phyloP scores from a whole-genome alignment of 306 rosid genomes.

The Canavalia gladiata region DNA sequence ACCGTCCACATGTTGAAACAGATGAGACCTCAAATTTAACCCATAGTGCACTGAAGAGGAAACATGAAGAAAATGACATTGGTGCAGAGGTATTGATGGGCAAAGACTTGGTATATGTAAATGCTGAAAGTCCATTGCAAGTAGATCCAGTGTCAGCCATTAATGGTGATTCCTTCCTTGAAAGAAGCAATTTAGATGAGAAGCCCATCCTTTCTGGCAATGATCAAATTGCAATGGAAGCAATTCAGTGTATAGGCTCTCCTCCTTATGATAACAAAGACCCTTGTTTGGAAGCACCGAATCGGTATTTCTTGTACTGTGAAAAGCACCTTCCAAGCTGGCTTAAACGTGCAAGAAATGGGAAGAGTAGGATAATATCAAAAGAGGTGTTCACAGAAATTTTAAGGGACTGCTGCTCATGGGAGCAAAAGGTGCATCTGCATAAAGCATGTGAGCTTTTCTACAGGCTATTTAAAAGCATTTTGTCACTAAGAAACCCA shows the following conservation, averaged over 20 bases:
- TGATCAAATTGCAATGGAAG: constrained; percentile 55
- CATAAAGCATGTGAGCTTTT: constrained; percentile 84
- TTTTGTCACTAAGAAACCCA: constrained; percentile 68
- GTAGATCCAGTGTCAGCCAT: constrained; percentile 55
- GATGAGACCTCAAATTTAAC: constrained; percentile 43
- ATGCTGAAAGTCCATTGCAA: constrained; percentile 64
- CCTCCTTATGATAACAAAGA: constrained; percentile 54
- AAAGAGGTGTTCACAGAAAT: constrained; percentile 81
- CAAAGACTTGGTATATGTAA: constrained; percentile 59
- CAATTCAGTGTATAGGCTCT: constrained; percentile 67
- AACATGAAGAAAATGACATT: constrained; percentile 58
- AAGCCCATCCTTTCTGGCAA: constrained; percentile 52
- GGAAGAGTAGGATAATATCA: constrained; percentile 83
- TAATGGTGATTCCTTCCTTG: constrained; percentile 50
- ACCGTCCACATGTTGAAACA: constrained; percentile 60
- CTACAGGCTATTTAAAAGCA: constrained; percentile 80
- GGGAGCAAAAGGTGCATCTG: constrained; percentile 65
- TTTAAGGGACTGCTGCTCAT: constrained; percentile 61
- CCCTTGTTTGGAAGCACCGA: constrained; percentile 75
- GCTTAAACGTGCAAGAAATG: constrained; percentile 88
- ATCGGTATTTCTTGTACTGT: constrained; percentile 74
- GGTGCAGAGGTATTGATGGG: constrained; percentile 54
- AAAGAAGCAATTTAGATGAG: constrained; percentile 51
- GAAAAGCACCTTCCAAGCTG: constrained; percentile 89
- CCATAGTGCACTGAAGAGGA: constrained; percentile 63